Base-by-base conservation (phyloP, 192 early-diverging fungal genomes). In the Umbelopsis vinacea region DNA sequence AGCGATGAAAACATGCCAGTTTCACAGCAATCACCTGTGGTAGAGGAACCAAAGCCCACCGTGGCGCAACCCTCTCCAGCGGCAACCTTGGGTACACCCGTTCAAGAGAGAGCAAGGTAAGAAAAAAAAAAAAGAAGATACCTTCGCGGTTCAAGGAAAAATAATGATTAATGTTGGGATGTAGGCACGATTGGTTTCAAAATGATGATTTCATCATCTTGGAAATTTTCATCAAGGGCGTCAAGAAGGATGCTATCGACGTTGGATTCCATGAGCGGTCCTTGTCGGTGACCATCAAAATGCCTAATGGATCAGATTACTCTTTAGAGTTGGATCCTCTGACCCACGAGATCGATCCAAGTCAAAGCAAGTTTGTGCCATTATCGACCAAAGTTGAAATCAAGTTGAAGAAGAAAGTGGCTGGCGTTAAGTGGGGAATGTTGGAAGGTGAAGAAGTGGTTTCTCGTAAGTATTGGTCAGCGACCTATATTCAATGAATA, bases 101-200 rank as follows among this genome's bases (percentile, higher is more conserved):
- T n/a, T 6, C 22, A 21, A 19, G 67, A 47, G 67, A n/a, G 54
- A 60, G 71, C 40, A 71, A 71, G 71, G 71, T 70, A 52, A 37
- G 50, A 7, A 21, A 45, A 4, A 4, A 43, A 43, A 7, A 21
- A 45, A 4, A 4, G 6, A 43, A 11, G 11, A 4, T 12, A 43
- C 6, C 40, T 4, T 11, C 6, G 7, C 48, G 5, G 3, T 15
- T 50, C 5, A 21, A 50, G 4, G 47, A 17, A 6, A 21, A 0
- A 2, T 21, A 0, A 50, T 50, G n/a, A 15, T 50, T 6, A 50
- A n/a, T 15, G 0, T 17, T 54, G 11, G 40, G 5, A 43, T 76
- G 71, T 74, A 92, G 97, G 72, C 96, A 98, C 72, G 97, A 98
- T 82, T 98, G 96, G 97, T 98, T 93, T 82, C 98, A 99, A 80